Conservation (phyloP, 106 monocot species). For the Apostasia ramifera region DNA sequence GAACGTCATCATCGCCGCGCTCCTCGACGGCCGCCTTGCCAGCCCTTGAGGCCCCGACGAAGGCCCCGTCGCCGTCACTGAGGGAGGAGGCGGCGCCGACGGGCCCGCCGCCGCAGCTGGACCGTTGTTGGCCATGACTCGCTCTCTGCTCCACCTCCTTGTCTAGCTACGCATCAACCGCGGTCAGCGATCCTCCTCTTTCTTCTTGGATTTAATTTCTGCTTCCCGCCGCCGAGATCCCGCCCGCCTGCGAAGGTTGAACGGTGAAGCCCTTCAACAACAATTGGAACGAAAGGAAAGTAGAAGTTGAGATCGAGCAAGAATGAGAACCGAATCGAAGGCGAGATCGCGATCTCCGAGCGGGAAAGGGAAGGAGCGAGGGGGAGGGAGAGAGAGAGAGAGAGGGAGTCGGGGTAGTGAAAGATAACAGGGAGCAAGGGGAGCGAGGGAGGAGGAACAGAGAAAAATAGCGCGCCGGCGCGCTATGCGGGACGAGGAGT, state of each 20-base stretch:
- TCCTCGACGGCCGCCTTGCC: slow-evolving; percentile 69
- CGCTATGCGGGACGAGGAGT: not conserved
- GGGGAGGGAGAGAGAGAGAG: not conserved
- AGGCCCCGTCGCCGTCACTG: slow-evolving; percentile 4
- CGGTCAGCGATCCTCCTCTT: not conserved
- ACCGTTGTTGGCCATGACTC: slow-evolving; percentile 4
- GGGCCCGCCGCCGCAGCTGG: not conserved
- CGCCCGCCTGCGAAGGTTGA: slow-evolving; percentile 6
- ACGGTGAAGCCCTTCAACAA: not conserved
- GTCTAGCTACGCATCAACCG: not conserved
- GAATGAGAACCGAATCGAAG: not conserved
- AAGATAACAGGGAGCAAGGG: not conserved
- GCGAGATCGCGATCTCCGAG: slow-evolving; percentile 5
- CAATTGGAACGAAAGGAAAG: not conserved
- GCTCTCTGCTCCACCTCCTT: not conserved
- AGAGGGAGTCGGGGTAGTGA: not conserved
- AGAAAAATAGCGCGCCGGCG: too few species aligned
- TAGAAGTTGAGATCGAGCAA: not conserved
- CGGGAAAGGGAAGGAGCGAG: not conserved
- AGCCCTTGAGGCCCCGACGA: slow-evolving; percentile 54
- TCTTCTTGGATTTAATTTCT: not conserved
- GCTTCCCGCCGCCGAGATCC: slow-evolving; percentile 15
- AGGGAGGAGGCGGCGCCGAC: not conserved
- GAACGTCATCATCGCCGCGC: slow-evolving; percentile 72
- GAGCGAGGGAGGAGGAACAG: not conserved